Base-by-base conservation (phyloP, 2,329 filamentous ascomycete species). In the Aspergillus versicolor region DNA sequence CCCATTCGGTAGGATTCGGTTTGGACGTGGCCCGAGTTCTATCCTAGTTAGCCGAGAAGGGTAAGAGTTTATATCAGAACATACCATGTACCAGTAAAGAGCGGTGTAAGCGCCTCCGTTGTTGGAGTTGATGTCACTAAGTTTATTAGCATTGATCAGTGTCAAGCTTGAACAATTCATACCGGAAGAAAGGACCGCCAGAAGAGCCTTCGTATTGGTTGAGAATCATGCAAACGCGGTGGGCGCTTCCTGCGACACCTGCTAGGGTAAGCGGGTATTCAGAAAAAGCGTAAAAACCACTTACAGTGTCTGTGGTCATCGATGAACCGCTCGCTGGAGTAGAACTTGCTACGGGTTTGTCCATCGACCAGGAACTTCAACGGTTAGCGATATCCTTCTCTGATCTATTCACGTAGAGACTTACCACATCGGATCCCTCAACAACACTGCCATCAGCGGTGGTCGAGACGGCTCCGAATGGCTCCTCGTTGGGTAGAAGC, bases 301-400 rank as follows among this genome's bases (percentile, higher is more conserved):
- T 53, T 56, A 70, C 86, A 89, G 67, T 87, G 85, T 24, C 82
- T 79, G 44, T 83, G 76, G 63, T 88, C 85, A 67, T 89, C 87
- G 66, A 89, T 88, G 72, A 88, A 89, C n/a, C 86, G 80, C 60
- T 87, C 78, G 57, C 83, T 85, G 2, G 84, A 87, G 74, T 87
- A 89, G 76, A 89, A 89, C 70, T 89, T 89, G 72, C 82, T 85
- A 40, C 86, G 81, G 0, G 86, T 89, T 68, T 89, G 76, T 21
- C 84, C 82, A 61, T 77, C 72, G 44, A 89, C 84, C 8, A 85
- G 58, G 65, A 82, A 89, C 59, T 70, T 43, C 19, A 9, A 27
- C 5, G 5, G 7, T 45, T 27, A 52, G 19, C 12, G 1, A 12
- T 24, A 45, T 15, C 13, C 21, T 9, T 7, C 5, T 9, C n/a